A percentile compares a stretch with the other conserved stretches of the same genome.
phyloP scores from a whole-genome alignment of 257 asterid species.

The Avicennia marina region DNA sequence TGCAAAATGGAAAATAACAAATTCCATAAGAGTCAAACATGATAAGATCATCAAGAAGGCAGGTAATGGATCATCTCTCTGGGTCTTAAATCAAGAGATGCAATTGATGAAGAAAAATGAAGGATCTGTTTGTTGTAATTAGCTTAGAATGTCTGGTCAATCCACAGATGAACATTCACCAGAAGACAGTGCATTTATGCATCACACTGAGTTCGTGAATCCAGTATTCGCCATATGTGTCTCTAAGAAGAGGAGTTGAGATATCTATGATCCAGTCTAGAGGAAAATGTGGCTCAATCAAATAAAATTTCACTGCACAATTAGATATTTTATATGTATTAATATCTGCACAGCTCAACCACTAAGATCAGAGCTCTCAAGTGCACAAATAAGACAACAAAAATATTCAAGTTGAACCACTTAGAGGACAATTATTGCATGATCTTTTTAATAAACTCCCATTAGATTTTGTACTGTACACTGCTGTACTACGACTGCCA shows the following conservation, averaged over 20 bases:
- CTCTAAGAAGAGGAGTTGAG: background rate
- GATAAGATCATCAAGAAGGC: too few relatives aligned
- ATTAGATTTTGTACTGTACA: too few relatives aligned
- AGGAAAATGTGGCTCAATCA: background rate
- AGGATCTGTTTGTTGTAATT: background rate
- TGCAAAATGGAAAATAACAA: conserved; percentile 29
- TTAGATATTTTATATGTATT: background rate
- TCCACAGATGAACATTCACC: background rate
- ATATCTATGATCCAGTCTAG: background rate
- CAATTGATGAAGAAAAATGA: background rate
- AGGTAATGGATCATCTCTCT: too few relatives aligned
- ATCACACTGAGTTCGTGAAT: background rate
- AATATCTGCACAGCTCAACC: too few relatives aligned
- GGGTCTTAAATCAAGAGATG: too few relatives aligned
- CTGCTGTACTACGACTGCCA: too few relatives aligned
- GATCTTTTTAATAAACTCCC: too few relatives aligned
- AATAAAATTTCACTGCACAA: background rate
- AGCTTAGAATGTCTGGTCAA: background rate
- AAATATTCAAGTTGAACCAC: too few relatives aligned
- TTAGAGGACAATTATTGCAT: too few relatives aligned
- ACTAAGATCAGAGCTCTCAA: too few relatives aligned
- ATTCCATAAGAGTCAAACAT: conserved; percentile 10
- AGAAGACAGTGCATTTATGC: background rate
- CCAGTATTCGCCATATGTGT: background rate
- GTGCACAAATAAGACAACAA: too few relatives aligned